phyloP scores from a whole-genome alignment of 352 stramenopile genomes.

The Globisporangium radiosum region DNA sequence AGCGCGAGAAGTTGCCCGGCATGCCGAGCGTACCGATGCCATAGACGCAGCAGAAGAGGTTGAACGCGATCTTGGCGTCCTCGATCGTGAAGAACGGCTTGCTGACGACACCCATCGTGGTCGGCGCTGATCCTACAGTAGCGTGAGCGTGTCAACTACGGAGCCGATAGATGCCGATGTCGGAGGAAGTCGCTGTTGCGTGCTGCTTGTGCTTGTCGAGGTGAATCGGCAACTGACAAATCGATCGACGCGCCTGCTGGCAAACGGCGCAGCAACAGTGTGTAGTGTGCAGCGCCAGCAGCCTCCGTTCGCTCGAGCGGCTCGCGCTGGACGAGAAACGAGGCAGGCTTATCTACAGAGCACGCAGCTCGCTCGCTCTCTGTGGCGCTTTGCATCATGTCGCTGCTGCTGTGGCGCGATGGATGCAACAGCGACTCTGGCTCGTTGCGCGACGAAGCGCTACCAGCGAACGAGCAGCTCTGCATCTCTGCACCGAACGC shows the following conservation, averaged over 20 bases:
- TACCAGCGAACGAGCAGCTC: neutral
- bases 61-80: conserved; percentile 17
- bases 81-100: conserved; percentile 17
- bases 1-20: conserved; percentile 15
- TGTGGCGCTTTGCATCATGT: neutral
- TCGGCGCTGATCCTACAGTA: neutral
- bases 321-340: neutral
- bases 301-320: neutral
- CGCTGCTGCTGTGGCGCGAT: neutral
- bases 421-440: neutral
- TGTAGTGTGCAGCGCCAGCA: too few species aligned
- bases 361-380: neutral
- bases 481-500: neutral
- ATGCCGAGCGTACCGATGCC: too few species aligned
- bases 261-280: neutral
- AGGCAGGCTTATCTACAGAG: neutral
- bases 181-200: neutral
- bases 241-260: neutral
- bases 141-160: neutral
- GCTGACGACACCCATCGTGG: neutral
- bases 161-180: neutral
- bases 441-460: neutral
- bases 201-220: neutral
- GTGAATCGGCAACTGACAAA: conserved; percentile 2
- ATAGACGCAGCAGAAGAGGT: neutral